Conservation (phyloP, 768 basidiomycete species). For the Hygrocybe coccinea region DNA sequence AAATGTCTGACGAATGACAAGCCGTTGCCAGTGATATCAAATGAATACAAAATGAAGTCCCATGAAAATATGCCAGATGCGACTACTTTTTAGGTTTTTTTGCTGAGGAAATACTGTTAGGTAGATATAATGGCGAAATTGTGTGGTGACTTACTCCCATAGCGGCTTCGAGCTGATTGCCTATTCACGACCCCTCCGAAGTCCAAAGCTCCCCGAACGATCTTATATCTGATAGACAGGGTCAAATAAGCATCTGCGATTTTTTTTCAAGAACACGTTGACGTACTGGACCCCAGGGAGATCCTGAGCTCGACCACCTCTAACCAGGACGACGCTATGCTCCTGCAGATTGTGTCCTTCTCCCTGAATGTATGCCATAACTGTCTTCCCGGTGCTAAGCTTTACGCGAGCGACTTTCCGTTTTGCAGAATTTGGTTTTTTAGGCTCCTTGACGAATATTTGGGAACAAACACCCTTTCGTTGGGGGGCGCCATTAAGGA, state of each 20-base stretch:
- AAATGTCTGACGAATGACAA: too few relatives aligned
- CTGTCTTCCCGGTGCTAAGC: slow-evolving; percentile 79
- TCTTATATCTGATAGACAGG: slow-evolving; percentile 68
- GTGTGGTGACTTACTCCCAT: slow-evolving; percentile 56
- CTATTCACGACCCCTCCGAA: slow-evolving; percentile 86
- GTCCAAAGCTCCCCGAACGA: slow-evolving; percentile 90
- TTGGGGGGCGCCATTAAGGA: slow-evolving; percentile 76
- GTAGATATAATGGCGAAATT: background rate
- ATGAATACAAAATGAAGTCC: background rate
- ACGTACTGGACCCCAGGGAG: slow-evolving; percentile 91
- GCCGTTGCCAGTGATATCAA: background rate
- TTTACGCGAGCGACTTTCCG: slow-evolving; percentile 96
- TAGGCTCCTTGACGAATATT: slow-evolving; percentile 78
- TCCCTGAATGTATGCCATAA: slow-evolving; percentile 93
- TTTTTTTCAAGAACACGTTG: background rate
- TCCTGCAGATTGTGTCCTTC: slow-evolving; percentile 98
- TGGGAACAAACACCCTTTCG: slow-evolving; percentile 88
- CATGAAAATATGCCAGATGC: background rate
- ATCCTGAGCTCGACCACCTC: slow-evolving; percentile 96
- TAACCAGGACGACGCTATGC: slow-evolving; percentile 90
- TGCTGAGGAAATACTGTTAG: slow-evolving; percentile 34
- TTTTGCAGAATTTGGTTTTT: slow-evolving; percentile 98
- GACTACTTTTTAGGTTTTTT: slow-evolving; percentile 84
- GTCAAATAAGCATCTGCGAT: background rate
- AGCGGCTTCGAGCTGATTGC: slow-evolving; percentile 78